These are phyloP conservation scores for Helotiales sp. DNA, from an alignment of 2,329 filamentous ascomycete genomes.

Conservation along the genomic window DNA sequence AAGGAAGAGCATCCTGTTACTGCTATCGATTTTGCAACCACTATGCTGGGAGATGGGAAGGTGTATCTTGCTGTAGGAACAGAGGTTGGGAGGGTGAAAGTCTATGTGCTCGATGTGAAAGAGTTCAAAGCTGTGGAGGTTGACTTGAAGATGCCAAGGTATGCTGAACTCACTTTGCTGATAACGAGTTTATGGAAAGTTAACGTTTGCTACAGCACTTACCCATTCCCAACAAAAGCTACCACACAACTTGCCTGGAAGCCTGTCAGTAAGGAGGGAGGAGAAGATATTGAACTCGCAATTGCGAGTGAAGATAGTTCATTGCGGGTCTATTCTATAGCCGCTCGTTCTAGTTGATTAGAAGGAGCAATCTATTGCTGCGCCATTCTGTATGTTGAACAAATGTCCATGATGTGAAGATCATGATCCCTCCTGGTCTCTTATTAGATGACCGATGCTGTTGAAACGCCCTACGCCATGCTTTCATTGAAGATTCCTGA, in stretches of 20 bases:
- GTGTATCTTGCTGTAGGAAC: constrained; percentile 56
- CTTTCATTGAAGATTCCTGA: neutral
- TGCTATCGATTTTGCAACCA: constrained; percentile 64
- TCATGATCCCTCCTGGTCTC: neutral
- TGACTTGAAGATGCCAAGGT: constrained; percentile 23
- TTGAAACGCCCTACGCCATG: neutral
- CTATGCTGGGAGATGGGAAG: constrained; percentile 27
- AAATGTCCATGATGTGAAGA: neutral
- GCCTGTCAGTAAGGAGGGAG: constrained; percentile 39
- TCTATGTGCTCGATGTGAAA: constrained; percentile 27
- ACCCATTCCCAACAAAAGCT: constrained; percentile 39
- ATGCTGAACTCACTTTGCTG: constrained; percentile 7
- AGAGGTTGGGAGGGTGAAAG: constrained; percentile 42
- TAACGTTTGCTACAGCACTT: constrained; percentile 42
- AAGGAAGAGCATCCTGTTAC: constrained; percentile 63
- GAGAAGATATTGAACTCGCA: constrained; percentile 28
- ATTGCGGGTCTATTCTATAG: constrained; percentile 53
- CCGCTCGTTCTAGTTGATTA: constrained; percentile 15
- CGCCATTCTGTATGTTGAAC: neutral
- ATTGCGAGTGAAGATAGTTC: constrained; percentile 57
- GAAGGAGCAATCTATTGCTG: neutral
- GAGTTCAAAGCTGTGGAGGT: constrained; percentile 32
- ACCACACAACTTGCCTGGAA: constrained; percentile 66
- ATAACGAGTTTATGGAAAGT: too few species aligned
- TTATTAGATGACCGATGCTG: neutral